phyloP scores from a whole-genome alignment of 1,139 yeast species.

The Hyphopichia khmerensis region DNA sequence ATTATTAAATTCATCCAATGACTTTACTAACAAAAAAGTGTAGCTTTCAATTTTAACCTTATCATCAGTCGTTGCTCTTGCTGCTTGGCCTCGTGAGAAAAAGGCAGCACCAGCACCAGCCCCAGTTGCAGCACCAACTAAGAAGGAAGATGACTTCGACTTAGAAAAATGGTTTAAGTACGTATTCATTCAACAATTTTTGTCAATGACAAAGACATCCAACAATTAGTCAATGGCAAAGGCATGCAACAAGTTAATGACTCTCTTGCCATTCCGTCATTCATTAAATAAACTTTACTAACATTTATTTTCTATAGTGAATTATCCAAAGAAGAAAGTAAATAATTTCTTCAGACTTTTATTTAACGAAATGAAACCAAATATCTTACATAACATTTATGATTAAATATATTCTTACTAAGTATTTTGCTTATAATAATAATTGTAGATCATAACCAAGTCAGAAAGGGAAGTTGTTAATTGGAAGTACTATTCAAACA shows the following conservation, averaged over 20 bases:
- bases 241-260: too few species aligned
- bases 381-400: not conserved
- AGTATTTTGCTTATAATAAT: too few species aligned
- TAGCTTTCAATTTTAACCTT: constrained; percentile 48
- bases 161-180: constrained; percentile 60
- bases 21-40: constrained; percentile 3
- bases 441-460: too few species aligned
- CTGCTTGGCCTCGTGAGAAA: constrained; percentile 40
- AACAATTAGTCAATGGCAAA: too few species aligned
- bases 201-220: too few species aligned
- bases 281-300: too few species aligned
- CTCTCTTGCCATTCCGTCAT: too few species aligned
- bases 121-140: constrained; percentile 24
- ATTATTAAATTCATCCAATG: not conserved
- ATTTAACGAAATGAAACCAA: too few species aligned
- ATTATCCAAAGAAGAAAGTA: constrained; percentile 42
- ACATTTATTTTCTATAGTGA: constrained; percentile 28
- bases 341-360: constrained; percentile 14
- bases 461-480: too few species aligned
- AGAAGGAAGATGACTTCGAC: constrained; percentile 56
- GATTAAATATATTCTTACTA: not conserved
- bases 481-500: too few species aligned
- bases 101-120: constrained; percentile 27
- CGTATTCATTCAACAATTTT: constrained; percentile 31
- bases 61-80: constrained; percentile 45